Percentiles rank a stretch among this genome's conserved stretches.
These are phyloP conservation scores for Pestalotiopsis sp. DNA, from an alignment of 2,329 filamentous ascomycete genomes.

Conservation along the genomic window DNA sequence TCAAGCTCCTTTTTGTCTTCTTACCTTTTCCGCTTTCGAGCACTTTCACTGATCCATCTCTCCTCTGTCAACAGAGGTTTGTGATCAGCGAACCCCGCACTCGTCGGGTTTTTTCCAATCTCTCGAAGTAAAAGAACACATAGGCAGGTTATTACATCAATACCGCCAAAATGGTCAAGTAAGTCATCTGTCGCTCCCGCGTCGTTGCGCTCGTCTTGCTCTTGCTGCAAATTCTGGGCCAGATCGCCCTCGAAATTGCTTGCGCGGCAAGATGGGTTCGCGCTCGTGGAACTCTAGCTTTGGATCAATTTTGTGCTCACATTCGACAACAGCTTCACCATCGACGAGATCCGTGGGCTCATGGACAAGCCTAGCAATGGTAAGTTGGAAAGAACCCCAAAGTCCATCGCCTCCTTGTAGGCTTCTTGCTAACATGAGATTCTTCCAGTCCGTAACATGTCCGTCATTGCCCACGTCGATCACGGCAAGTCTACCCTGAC, in stretches of 20 bases:
- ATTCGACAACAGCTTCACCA: constrained; percentile 79
- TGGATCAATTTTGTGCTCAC: constrained; percentile 47
- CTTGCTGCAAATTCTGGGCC: background rate
- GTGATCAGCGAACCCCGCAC: constrained; percentile 10
- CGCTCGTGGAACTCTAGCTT: too few relatives aligned
- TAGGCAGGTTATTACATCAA: constrained; percentile 53
- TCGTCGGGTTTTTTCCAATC: background rate
- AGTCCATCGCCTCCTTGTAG: constrained; percentile 35
- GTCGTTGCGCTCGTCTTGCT: constrained; percentile 23
- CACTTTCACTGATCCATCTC: constrained; percentile 11
- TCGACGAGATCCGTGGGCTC: constrained; percentile 84
- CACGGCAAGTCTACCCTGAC: constrained; percentile 99
- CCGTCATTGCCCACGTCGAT: constrained; percentile 99
- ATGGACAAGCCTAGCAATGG: constrained; percentile 48
- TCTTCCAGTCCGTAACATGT: constrained; percentile 89
- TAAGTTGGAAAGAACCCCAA: background rate
- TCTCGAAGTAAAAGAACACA: constrained; percentile 18
- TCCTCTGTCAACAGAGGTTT: constrained; percentile 9
- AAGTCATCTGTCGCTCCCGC: constrained; percentile 53
- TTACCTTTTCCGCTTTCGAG: background rate
- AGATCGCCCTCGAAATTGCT: background rate
- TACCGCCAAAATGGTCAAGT: constrained; percentile 99
- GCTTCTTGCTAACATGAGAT: constrained; percentile 59
- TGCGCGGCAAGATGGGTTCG: background rate
- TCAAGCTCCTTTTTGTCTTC: constrained; percentile 7